These are phyloP conservation scores for Scenedesmus sp. DNA, from an alignment of 163 green algal genomes.

Conservation along the genomic window DNA sequence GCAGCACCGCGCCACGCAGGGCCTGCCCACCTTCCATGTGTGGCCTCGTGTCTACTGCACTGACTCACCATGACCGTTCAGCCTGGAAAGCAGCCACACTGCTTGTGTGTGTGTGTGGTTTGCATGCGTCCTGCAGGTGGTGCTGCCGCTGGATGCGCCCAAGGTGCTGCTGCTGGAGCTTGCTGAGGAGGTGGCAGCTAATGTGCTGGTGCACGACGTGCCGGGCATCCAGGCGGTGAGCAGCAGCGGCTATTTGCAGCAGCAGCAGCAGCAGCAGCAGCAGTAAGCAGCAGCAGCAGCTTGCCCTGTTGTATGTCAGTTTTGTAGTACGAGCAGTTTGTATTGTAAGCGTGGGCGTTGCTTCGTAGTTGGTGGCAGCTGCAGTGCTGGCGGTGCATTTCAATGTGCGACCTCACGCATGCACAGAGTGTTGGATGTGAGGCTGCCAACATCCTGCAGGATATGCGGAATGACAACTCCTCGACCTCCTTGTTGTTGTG, in stretches of 20 bases:
- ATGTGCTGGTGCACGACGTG: constrained; percentile 59
- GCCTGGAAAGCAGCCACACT: background rate
- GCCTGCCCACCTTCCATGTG: no score
- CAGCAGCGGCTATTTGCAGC: constrained; percentile 18
- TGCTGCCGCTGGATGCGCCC: constrained; percentile 77
- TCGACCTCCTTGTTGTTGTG: background rate
- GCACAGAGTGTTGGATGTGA: no score
- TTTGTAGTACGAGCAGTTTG: background rate
- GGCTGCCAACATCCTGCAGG: no score
- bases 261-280: constrained; percentile 72
- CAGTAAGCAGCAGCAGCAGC: constrained; percentile 70
- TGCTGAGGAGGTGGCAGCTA: constrained; percentile 83
- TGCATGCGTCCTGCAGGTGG: constrained; percentile 52
- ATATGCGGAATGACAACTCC: no score
- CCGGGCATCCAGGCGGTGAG: constrained; percentile 60
- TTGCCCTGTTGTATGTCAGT: background rate
- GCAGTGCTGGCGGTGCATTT: no score
- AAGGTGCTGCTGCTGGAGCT: constrained; percentile 95
- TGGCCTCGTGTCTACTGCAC: no score
- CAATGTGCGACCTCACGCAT: no score
- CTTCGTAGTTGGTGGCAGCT: no score
- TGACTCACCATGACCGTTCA: no score
- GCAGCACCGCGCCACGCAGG: no score
- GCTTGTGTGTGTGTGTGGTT: no score
- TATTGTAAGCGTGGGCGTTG: background rate